Percentiles rank a stretch among this genome's conserved stretches.
These are phyloP conservation scores for Piromyces finnis DNA, from an alignment of 192 early-diverging fungal species.

Conservation along the genomic window DNA sequence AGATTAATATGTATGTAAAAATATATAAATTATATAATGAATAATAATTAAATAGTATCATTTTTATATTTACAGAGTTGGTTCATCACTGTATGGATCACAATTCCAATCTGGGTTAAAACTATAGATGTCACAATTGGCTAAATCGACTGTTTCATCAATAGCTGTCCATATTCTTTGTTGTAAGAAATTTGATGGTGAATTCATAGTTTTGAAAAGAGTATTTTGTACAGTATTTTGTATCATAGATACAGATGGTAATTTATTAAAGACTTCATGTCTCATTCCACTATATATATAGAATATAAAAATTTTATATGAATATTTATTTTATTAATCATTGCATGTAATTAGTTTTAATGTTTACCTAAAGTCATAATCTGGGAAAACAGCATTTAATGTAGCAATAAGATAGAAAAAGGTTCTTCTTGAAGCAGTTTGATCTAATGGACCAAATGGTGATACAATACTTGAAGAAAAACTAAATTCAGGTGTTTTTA, in stretches of 20 bases:
- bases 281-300: conserved; percentile 60
- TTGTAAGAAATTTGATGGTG: conserved; percentile 32
- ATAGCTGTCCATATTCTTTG: conserved; percentile 68
- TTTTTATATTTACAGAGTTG: conserved; percentile 60
- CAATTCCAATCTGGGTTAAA: conserved; percentile 73
- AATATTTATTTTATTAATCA: too few species aligned
- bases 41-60: too few species aligned
- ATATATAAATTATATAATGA: too few species aligned
- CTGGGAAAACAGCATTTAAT: conserved; percentile 86
- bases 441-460: conserved; percentile 78
- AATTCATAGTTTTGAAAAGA: conserved; percentile 63
- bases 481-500: conserved; percentile 25
- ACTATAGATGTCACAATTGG: conserved; percentile 77
- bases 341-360: too few species aligned
- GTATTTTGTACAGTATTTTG: conserved; percentile 75
- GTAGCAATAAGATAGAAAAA: conserved; percentile 91
- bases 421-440: conserved; percentile 65
- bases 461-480: conserved; percentile 40
- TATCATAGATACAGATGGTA: conserved; percentile 49
- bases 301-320: too few species aligned
- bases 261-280: conserved; percentile 57
- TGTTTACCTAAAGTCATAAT: conserved; percentile 85
- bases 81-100: conserved; percentile 84
- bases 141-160: conserved; percentile 64
- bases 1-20: too few species aligned